Base-by-base conservation (phyloP, 2,329 filamentous ascomycete genomes). In the Teratosphaeria epicoccoides region DNA sequence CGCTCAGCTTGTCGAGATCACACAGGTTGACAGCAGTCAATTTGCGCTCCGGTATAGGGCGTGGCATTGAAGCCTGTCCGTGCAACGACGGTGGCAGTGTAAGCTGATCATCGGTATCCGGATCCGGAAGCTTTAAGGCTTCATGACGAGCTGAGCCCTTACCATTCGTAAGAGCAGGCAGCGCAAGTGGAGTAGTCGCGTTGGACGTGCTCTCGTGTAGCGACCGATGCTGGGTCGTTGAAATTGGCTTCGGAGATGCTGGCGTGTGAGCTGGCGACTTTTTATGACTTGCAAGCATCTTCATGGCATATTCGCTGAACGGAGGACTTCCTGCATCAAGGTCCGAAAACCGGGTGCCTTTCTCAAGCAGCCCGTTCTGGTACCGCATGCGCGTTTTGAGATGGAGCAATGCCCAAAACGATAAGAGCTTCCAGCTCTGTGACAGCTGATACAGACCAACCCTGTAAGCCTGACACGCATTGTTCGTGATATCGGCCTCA, bases 381-480 rank as follows among this genome's bases (percentile, higher is more conserved):
- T 20, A 33, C 14, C 20, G 24, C 20, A 43, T 43, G 14, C 54
- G 43, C 5, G 20, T 37, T n/a, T 53, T 50, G 29, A 55, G 47
- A 26, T 56, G 50, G 11, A n/a, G 24, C 20, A 45, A 9, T 11
- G 46, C 25, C 24, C 74, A 71, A 51, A 72, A 70, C 50, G 74
- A 76, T 28, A 81, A 64, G 22, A 83, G 73, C 50, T 73, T 74
- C 80, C 80, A 84, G 20, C 78, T 78, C 56, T 82, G 76, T 26
- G 80, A 76, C 45, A 79, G 66, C 50, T 75, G 71, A 57, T 50
- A 51, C 14, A 45, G 28, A 12, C 53, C 52, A 28, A 73, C 71
- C 52, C 71, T 67, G 55, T 79, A 71, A 24, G 78, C 78, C 56
- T 76, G 71, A 45, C 72, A 67, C 4, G 76, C 76, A 63, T 82